Percentiles rank a stretch among this genome's conserved stretches.
Conservation (phyloP, 352 stramenopile genomes). For the Phytophthora melonis region DNA sequence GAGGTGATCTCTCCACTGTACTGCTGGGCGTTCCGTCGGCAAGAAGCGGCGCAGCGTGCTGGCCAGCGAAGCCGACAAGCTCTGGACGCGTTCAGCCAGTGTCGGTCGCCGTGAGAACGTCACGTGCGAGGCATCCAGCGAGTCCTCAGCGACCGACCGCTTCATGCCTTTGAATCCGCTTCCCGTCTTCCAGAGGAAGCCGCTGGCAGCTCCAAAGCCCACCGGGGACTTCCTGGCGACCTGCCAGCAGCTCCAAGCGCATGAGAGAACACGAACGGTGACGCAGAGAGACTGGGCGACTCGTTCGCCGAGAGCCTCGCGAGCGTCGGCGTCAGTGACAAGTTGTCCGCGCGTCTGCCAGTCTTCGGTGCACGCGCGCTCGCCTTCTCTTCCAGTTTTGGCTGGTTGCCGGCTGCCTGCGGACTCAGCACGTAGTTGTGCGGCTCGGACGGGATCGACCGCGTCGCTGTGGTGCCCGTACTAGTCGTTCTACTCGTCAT, state of each 20-base stretch:
- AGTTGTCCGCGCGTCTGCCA: conserved; percentile 29
- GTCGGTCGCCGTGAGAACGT: conserved; percentile 26
- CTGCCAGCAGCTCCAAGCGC: conserved; percentile 1
- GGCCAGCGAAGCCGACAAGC: conserved; percentile 49
- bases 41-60: conserved; percentile 52
- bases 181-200: conserved; percentile 28
- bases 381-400: conserved; percentile 6
- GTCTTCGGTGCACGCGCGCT: background rate
- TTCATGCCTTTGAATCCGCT: conserved; percentile 27
- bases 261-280: conserved; percentile 28
- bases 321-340: conserved; percentile 37
- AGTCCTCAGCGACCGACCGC: conserved; percentile 6
- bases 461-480: conserved; percentile 32
- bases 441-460: conserved; percentile 30
- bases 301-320: conserved; percentile 35
- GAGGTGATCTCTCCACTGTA: conserved; percentile 42
- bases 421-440: conserved; percentile 30
- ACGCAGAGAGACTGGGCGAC: conserved; percentile 33
- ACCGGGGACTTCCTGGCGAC: conserved; percentile 28
- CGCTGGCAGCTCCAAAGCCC: conserved; percentile 25
- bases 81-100: conserved; percentile 47
- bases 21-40: conserved; percentile 16
- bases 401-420: background rate
- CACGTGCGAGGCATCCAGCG: conserved; percentile 7
- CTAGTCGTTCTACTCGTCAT: conserved; percentile 30